Evolutionary conservation across 306 rosid species (phyloP).

Genomic region (Ormosia semicastrata): DNA sequence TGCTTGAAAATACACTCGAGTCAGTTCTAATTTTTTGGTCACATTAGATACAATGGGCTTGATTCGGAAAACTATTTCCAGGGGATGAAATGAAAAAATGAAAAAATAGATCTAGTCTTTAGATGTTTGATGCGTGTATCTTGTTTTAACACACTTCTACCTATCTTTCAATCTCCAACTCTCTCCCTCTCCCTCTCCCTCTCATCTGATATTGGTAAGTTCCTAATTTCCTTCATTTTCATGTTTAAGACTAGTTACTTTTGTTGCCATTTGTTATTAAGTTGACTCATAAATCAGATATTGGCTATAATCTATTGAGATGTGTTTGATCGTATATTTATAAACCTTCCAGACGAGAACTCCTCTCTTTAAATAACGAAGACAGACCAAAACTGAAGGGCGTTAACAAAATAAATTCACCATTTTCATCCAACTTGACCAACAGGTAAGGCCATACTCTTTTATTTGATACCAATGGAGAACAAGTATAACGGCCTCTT

Average conservation of each 20-base stretch:
- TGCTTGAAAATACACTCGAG: not conserved
- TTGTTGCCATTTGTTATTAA: not conserved
- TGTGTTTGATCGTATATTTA: too few species aligned
- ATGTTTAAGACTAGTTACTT: not conserved
- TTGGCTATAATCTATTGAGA: too few species aligned
- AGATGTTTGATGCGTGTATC: too few species aligned
- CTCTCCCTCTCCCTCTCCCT: not conserved
- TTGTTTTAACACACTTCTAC: not conserved
- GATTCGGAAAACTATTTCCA: not conserved
- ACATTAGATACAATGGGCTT: not conserved
- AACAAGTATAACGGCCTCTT: not conserved
- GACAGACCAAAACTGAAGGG: not conserved
- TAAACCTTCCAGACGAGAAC: too few species aligned
- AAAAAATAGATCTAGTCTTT: too few species aligned
- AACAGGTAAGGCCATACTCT: not conserved
- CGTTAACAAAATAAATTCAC: not conserved
- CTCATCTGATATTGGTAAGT: not conserved
- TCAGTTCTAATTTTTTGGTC: not conserved
- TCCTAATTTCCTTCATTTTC: not conserved
- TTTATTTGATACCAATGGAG: not conserved
- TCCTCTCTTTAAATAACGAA: not conserved
- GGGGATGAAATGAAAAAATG: not conserved
- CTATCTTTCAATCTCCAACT: not conserved
- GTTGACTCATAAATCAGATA: not conserved
- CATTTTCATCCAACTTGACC: slow-evolving; percentile 4